Evolutionary conservation across 805 yeast species (phyloP).

Genomic region (Cyberlindnera japonica): DNA sequence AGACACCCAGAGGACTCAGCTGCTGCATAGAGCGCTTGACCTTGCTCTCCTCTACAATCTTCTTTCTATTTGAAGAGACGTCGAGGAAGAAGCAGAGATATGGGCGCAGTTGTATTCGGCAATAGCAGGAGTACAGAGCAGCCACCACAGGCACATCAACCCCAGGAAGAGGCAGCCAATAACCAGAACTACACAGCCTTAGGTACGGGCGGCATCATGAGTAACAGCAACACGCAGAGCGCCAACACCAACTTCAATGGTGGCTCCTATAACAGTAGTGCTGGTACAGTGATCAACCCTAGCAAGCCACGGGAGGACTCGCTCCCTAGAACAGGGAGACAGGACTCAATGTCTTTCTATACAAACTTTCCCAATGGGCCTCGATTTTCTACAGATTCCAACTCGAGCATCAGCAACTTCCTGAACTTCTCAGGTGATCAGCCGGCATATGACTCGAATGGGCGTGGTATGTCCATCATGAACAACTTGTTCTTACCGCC

Average conservation of each 20-base stretch:
- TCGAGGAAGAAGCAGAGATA: too few relatives aligned
- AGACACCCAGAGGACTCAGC: too few relatives aligned
- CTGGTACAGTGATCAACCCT: constrained; percentile 2
- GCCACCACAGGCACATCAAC: too few relatives aligned
- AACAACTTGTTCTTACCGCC: constrained; percentile 27
- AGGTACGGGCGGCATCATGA: constrained; percentile 1
- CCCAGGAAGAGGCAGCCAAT: too few relatives aligned
- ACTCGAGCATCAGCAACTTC: constrained; percentile 25
- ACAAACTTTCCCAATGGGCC: constrained; percentile 24
- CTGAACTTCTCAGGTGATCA: constrained; percentile 12
- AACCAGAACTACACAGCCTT: too few relatives aligned
- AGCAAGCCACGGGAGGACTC: constrained; percentile 16
- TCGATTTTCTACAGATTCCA: constrained; percentile 29
- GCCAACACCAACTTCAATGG: not conserved
- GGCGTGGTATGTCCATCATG: constrained; percentile 25
- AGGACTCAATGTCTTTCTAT: constrained; percentile 28
- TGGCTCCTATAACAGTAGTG: constrained; percentile 5
- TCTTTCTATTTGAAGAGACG: too few relatives aligned
- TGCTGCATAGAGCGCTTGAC: too few relatives aligned
- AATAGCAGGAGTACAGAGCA: too few relatives aligned
- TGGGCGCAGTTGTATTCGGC: too few relatives aligned
- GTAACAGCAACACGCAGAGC: constrained; percentile 4
- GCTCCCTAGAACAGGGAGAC: constrained; percentile 21
- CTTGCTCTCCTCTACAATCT: too few relatives aligned
- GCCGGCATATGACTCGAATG: constrained; percentile 21